Evolutionary conservation across 768 basidiomycete genomes (phyloP), one percentile per base, ranked within the genome.

Genomic region (Trametopsis cervina): DNA sequence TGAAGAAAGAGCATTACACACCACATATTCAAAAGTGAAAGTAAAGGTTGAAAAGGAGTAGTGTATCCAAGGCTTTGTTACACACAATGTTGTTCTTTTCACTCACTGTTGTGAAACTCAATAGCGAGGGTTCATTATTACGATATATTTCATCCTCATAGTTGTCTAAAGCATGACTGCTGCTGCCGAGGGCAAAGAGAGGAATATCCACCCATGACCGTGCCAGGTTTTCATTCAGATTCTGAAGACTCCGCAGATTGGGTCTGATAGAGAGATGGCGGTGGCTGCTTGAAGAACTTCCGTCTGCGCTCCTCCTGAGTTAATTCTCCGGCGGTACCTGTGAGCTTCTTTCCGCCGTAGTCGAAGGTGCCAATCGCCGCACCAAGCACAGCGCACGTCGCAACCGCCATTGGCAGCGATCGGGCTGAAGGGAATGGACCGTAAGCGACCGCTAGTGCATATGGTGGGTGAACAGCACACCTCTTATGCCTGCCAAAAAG

Each of bases 401-500:
- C 87, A 15, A 92, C 57, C 24, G 87, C 91, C 60, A 84, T 70
- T 4, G 92, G 92, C 55, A 95, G 58, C 25, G 92, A 96, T 51
- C 87, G 85, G 45, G 80, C 91, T 94, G 54, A 7, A 46, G 20
- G 17, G 57, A 48, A 2, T 54, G 42, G 45, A 45, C 33, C 2
- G 49, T 64, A 26, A 61, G 54, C 21, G 46, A 44, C 51, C 22
- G 20, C 11, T n/a, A 24, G 18, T 25, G 29, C 37, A 26, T 2
- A 7, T 17, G 7, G 23, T 20, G 18, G 51, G 13, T 24, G 38
- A 15, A 42, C 25, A 37, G 67, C 77, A 35, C 58, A 91, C 89
- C 76, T 72, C 89, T 77, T 48, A 94, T 66, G 45, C 93, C 93
- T 24, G 89, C 89, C 53, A 95, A 68, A 68, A 95, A 91, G 40